These are phyloP conservation scores for Pythium phragmiticola DNA, from an alignment of 352 stramenopile genomes.

Conservation along the genomic window DNA sequence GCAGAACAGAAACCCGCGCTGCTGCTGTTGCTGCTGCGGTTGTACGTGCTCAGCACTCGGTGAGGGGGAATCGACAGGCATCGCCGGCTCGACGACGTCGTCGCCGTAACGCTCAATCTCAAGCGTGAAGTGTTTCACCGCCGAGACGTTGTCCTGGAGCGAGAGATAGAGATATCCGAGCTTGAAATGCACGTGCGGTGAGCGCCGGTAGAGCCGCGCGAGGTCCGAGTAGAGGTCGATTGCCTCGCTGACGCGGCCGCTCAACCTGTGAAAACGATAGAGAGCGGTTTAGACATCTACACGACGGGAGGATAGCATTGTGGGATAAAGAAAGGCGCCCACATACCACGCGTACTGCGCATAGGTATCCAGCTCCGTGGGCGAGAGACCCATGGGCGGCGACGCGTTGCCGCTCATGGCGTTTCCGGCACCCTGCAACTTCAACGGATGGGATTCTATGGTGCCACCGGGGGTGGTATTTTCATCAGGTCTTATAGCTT, in stretches of 20 bases:
- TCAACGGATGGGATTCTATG: conserved; percentile 11
- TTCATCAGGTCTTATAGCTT: neutral
- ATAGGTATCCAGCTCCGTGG: conserved; percentile 42
- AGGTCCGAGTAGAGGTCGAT: conserved; percentile 51
- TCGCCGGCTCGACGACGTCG: conserved; percentile 3
- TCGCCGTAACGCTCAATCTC: conserved; percentile 38
- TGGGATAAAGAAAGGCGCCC: neutral
- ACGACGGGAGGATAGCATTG: neutral
- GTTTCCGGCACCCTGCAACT: conserved; percentile 2
- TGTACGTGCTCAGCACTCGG: neutral
- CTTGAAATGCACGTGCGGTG: conserved; percentile 60
- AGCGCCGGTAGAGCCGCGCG: conserved; percentile 33
- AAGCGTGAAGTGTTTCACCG: conserved; percentile 37
- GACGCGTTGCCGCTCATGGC: conserved; percentile 22
- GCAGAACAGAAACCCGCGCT: conserved; percentile 46
- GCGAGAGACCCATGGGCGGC: conserved; percentile 16
- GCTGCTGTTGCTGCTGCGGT: conserved; percentile 13
- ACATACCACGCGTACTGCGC: conserved; percentile 51
- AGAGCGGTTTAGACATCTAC: neutral
- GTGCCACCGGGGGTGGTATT: no score
- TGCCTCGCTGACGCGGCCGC: conserved; percentile 40
- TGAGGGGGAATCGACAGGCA: neutral
- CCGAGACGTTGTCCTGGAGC: conserved; percentile 31
- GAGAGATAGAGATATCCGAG: conserved; percentile 45
- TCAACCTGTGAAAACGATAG: conserved; percentile 29